A percentile compares a stretch with the other conserved stretches of the same genome.
phyloP scores from a whole-genome alignment of 192 early-diverging fungal species.

The Pilobolus umbonatus region DNA sequence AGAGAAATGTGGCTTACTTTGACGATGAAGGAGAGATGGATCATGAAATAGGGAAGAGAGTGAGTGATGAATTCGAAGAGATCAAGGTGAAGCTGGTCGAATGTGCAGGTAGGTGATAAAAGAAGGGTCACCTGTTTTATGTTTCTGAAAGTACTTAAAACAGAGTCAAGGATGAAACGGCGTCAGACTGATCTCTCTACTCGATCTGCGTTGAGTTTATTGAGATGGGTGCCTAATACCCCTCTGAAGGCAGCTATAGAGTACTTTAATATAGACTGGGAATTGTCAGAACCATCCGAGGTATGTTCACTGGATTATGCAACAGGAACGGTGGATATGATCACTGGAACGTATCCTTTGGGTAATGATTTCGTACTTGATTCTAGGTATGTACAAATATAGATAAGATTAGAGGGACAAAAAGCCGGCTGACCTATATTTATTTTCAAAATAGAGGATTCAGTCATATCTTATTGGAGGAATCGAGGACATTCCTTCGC shows the following conservation, averaged over 20 bases:
- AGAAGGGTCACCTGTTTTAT: not conserved
- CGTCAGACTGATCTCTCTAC: slow-evolving; percentile 32
- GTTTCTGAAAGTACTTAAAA: not conserved
- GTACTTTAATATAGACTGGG: slow-evolving; percentile 35
- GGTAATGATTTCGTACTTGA: slow-evolving; percentile 38
- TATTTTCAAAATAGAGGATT: slow-evolving; percentile 21
- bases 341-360: slow-evolving; percentile 11
- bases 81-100: slow-evolving; percentile 8
- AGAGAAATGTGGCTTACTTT: slow-evolving; percentile 29
- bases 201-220: slow-evolving; percentile 24
- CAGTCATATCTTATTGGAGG: slow-evolving; percentile 29
- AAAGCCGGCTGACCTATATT: not conserved
- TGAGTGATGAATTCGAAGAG: slow-evolving; percentile 11
- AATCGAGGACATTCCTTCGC: slow-evolving; percentile 14
- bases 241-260: slow-evolving; percentile 30
- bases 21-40: slow-evolving; percentile 12
- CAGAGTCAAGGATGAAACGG: slow-evolving; percentile 16
- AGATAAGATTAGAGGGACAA: too few relatives aligned
- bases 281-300: slow-evolving; percentile 31
- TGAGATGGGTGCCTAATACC: slow-evolving; percentile 28
- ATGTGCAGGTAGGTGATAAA: slow-evolving; percentile 24
- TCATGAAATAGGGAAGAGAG: not conserved
- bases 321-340: slow-evolving; percentile 19
- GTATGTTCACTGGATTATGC: slow-evolving; percentile 32
- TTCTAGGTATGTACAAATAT: too few relatives aligned